Base-by-base conservation (phyloP, 306 rosid genomes). In the Pterocarpus macrocarpus region DNA sequence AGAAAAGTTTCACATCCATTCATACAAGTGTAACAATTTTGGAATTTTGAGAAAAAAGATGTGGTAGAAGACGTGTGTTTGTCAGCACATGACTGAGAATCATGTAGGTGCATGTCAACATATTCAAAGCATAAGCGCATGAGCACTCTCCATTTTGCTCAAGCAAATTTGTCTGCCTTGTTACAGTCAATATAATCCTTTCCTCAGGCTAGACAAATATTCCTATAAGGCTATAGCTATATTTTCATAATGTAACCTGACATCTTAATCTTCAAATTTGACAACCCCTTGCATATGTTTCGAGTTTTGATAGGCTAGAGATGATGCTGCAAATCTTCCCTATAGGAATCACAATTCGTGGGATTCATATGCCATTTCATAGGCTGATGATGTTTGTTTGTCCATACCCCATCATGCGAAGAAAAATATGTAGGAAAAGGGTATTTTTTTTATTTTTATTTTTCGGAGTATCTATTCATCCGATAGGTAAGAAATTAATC, bases 351-450 rank as follows among this genome's bases (percentile, higher is more conserved):
- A 64, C 65, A 84, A 63, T 64, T 45, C 72, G 38, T 36, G 80
- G 71, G 76, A 56, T 64, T 43, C 73, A 50, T 15, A 22, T 35
- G 12, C 62, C 64, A 47, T 13, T 47, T 22, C 43, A 59, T 10
- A 12, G n/a, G 67, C 58, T 13, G 75, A 65, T 49, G 56, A 13
- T 58, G 67, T 57, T 53, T 53, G 71, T 66, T 34, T 64, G 56
- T 70, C 80, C 70, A 58, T 8, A 65, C 17, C 33, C 36, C 64
- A 28, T 71, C 85, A 70, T 49, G 71, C 71, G 82, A 71, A 30
- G 43, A 14, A 52, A 52, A 70, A 56, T 47, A 47, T 47, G 13
- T 45, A 45, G 12, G 52, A 45, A 45, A 45, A 45, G 16, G 17
- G 56, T 1, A 50, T 1, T 12, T 43, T 43, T 5, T 8, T 8